phyloP scores from a whole-genome alignment of 345 rosid species.

The Stellera chamaejasme region DNA sequence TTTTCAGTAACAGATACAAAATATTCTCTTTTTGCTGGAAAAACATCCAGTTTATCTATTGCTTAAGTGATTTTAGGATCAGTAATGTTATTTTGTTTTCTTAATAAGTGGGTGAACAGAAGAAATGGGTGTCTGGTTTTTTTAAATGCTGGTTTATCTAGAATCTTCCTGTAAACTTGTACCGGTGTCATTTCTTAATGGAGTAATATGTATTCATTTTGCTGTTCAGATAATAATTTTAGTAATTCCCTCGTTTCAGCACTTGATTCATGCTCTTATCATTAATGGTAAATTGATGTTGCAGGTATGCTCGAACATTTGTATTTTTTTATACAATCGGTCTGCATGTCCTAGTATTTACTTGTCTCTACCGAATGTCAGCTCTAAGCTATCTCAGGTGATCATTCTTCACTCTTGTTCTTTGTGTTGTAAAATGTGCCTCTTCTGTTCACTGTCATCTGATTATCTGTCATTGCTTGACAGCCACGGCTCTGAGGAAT shows the following conservation, averaged over 20 bases:
- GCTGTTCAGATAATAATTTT: no score
- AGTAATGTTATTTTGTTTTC: no score
- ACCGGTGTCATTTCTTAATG: no score
- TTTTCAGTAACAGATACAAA: slow-evolving; percentile 4
- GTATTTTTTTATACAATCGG: slow-evolving; percentile 93
- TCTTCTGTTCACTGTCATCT: not conserved
- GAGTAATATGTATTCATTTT: no score
- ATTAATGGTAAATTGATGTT: not conserved
- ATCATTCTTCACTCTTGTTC: slow-evolving; percentile 4
- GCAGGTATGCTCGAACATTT: slow-evolving; percentile 89
- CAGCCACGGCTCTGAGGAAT: slow-evolving; percentile 74
- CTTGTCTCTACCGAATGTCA: slow-evolving; percentile 95
- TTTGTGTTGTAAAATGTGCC: not conserved
- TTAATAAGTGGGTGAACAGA: no score
- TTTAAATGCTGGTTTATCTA: no score
- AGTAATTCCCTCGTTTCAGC: no score
- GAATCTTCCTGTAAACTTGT: no score
- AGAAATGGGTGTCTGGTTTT: no score
- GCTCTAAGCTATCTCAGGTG: slow-evolving; percentile 87
- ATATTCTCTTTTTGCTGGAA: not conserved
- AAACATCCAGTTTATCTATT: not conserved
- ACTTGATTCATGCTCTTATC: not conserved
- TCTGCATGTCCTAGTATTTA: slow-evolving; percentile 76
- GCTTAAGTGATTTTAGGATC: not conserved
- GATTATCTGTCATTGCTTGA: slow-evolving; percentile 8